phyloP scores from a whole-genome alignment of 306 rosid species.

The Sicyos edulis region DNA sequence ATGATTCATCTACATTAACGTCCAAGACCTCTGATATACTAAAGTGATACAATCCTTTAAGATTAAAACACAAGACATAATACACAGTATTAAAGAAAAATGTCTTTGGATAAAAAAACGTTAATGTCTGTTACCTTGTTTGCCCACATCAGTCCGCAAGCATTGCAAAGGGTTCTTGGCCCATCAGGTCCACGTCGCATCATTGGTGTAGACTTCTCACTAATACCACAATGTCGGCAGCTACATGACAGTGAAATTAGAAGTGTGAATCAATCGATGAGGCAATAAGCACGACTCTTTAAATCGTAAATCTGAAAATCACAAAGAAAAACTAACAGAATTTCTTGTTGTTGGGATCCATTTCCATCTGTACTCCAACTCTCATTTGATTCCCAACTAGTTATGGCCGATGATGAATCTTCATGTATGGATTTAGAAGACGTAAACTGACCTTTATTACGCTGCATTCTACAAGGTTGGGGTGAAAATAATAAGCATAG shows the following conservation, averaged over 20 bases:
- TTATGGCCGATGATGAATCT: slow-evolving; percentile 47
- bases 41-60: neutral
- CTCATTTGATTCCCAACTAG: slow-evolving; percentile 51
- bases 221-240: slow-evolving; percentile 69
- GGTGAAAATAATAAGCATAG: slow-evolving; percentile 3
- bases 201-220: slow-evolving; percentile 56
- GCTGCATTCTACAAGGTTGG: slow-evolving; percentile 52
- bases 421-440: slow-evolving; percentile 55
- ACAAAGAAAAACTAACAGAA: slow-evolving; percentile 44
- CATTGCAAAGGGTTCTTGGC: slow-evolving; percentile 28
- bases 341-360: slow-evolving; percentile 60
- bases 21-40: neutral
- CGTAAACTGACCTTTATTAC: slow-evolving; percentile 73
- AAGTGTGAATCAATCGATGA: neutral
- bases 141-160: slow-evolving; percentile 90
- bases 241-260: slow-evolving; percentile 27
- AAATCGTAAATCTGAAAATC: neutral
- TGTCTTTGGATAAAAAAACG: neutral
- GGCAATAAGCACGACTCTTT: neutral
- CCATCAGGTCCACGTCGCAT: neutral
- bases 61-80: neutral
- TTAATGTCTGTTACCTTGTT: slow-evolving; percentile 48
- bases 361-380: slow-evolving; percentile 38
- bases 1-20: neutral
- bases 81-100: neutral